Conservation (phyloP, 495 filamentous ascomycete species). For the Tuber microsphaerosporum region DNA sequence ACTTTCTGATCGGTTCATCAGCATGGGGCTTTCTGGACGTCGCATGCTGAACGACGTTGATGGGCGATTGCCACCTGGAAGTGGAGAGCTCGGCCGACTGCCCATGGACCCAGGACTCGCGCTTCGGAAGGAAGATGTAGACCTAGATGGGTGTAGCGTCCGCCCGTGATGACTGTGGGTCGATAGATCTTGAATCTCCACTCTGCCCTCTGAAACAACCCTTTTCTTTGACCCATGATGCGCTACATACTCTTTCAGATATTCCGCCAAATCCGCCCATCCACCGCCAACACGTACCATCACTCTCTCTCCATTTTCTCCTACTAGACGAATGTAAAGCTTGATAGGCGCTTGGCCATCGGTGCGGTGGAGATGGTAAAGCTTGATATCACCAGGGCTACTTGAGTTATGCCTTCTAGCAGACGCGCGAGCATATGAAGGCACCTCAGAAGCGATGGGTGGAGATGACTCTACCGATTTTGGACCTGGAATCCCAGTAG, state of each 20-base stretch:
- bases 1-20: constrained; percentile 15
- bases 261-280: constrained; percentile 92
- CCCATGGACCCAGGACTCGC: constrained; percentile 27
- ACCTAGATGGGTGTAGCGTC: constrained; percentile 23
- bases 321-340: constrained; percentile 84
- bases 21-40: constrained; percentile 25
- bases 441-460: constrained; percentile 52
- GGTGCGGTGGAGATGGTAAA: constrained; percentile 85
- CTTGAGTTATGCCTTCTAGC: constrained; percentile 46
- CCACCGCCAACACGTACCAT: constrained; percentile 97
- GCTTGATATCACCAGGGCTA: constrained; percentile 63
- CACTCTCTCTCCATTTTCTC: constrained; percentile 80
- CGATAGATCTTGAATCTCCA: constrained; percentile 53
- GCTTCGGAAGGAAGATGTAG: constrained; percentile 25
- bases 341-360: constrained; percentile 81
- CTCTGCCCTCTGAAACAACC: constrained; percentile 20
- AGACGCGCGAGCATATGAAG: constrained; percentile 55
- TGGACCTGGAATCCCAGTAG: constrained; percentile 42
- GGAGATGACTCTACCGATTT: constrained; percentile 45
- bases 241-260: constrained; percentile 82
- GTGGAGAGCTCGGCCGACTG: constrained; percentile 31
- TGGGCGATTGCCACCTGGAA: constrained; percentile 9
- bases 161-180: constrained; percentile 22
- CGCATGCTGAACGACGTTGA: constrained; percentile 13
- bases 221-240: constrained; percentile 60